A percentile compares a stretch with the other conserved stretches of the same genome.
phyloP scores from a whole-genome alignment of 176 grass and related monocot genomes.

The Echinochloa phyllopogon region DNA sequence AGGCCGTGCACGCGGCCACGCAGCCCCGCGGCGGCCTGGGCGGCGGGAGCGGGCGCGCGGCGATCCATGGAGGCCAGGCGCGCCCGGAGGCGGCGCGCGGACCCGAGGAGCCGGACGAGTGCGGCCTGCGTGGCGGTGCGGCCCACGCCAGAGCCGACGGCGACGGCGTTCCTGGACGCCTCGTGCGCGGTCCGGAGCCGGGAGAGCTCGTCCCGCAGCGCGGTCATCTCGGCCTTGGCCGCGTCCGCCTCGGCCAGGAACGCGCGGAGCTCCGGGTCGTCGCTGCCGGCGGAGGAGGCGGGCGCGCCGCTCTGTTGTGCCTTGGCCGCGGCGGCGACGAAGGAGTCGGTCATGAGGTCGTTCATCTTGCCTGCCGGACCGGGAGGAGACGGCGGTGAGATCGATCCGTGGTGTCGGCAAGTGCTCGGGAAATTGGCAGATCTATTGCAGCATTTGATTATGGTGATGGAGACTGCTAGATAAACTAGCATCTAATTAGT shows the following conservation, averaged over 20 bases:
- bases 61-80: conserved; percentile 57
- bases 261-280: conserved; percentile 36
- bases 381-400: background rate
- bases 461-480: background rate
- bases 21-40: conserved; percentile 49
- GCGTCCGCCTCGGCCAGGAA: conserved; percentile 66
- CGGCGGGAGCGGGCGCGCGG: conserved; percentile 50
- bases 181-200: conserved; percentile 54
- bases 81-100: conserved; percentile 43
- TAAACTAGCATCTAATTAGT: background rate
- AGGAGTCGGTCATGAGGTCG: conserved; percentile 66
- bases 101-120: conserved; percentile 50
- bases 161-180: conserved; percentile 51
- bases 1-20: conserved; percentile 56
- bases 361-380: conserved; percentile 45
- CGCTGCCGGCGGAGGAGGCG: background rate
- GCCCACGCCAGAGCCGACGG: conserved; percentile 16
- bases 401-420: conserved; percentile 17
- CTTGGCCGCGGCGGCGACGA: conserved; percentile 47
- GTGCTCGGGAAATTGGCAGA: background rate
- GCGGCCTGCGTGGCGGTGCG: conserved; percentile 49
- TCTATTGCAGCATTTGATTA: conserved; percentile 1
- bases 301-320: background rate
- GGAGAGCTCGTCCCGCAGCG: conserved; percentile 49
- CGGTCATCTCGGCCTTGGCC: conserved; percentile 49